These are phyloP conservation scores for Coniochaeta prunicola DNA, from an alignment of 2,329 filamentous ascomycete genomes.

Conservation along the genomic window DNA sequence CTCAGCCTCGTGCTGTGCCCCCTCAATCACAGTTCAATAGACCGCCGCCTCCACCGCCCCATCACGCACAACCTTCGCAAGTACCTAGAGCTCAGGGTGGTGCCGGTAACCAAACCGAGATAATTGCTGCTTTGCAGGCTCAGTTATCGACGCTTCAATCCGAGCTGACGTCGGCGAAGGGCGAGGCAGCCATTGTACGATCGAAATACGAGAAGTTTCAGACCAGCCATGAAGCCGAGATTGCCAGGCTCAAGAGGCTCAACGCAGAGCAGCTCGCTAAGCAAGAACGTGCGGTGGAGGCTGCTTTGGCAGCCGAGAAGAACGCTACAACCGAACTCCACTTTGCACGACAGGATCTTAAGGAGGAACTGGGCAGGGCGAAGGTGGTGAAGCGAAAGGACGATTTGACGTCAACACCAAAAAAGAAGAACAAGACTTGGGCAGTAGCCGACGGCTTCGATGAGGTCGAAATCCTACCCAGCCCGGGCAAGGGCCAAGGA, in stretches of 20 bases:
- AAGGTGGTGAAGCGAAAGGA: slow-evolving; percentile 27
- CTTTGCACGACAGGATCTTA: slow-evolving; percentile 66
- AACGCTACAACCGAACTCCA: slow-evolving; percentile 61
- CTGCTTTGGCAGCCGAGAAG: slow-evolving; percentile 56
- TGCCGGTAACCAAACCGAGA: slow-evolving; percentile 23
- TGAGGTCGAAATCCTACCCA: slow-evolving; percentile 49
- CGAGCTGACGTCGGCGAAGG: slow-evolving; percentile 55
- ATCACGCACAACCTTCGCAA: slow-evolving; percentile 27
- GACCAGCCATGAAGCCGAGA: slow-evolving; percentile 55
- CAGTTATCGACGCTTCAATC: slow-evolving; percentile 45
- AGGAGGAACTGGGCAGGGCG: slow-evolving; percentile 46
- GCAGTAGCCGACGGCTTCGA: slow-evolving; percentile 71
- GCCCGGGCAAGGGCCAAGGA: slow-evolving; percentile 43
- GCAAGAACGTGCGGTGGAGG: slow-evolving; percentile 57
- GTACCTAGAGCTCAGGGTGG: slow-evolving; percentile 12
- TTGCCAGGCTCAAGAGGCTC: slow-evolving; percentile 54
- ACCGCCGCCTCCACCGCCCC: slow-evolving; percentile 13
- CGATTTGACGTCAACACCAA: slow-evolving; percentile 41
- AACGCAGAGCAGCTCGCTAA: slow-evolving; percentile 58
- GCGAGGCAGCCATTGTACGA: slow-evolving; percentile 70
- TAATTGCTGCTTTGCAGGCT: slow-evolving; percentile 41
- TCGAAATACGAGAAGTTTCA: slow-evolving; percentile 57
- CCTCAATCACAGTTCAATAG: slow-evolving; percentile 6
- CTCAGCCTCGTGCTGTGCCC: neutral
- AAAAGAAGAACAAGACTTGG: slow-evolving; percentile 54